phyloP scores from a whole-genome alignment of 169 alveolate genomes.

The Plasmodium reichenowi region DNA sequence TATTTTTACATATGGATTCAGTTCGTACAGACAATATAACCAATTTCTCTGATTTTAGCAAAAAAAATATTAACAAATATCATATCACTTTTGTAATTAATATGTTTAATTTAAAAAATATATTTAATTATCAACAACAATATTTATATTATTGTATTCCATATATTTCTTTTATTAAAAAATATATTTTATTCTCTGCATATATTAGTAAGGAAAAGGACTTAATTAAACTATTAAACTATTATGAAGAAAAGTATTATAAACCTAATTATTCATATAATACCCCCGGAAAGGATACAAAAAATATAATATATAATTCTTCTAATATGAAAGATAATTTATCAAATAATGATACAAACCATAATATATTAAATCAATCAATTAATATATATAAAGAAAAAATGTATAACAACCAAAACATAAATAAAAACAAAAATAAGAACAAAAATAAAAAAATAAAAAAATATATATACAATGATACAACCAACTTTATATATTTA shows the following conservation, averaged over 20 bases:
- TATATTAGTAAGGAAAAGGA: constrained; percentile 36
- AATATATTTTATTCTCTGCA: constrained; percentile 37
- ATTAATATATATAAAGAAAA: constrained; percentile 2
- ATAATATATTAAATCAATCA: neutral
- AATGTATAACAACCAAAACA: neutral
- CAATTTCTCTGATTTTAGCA: constrained; percentile 35
- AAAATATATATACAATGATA: neutral
- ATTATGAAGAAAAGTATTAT: constrained; percentile 18
- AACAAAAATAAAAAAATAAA: neutral
- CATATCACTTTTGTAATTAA: constrained; percentile 26
- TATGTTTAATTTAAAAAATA: constrained; percentile 22
- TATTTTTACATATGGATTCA: constrained; percentile 1
- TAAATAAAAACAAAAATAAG: neutral
- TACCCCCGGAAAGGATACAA: neutral
- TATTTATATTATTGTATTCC: constrained; percentile 46
- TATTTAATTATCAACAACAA: constrained; percentile 43
- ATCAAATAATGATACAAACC: too few species aligned
- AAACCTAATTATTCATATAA: neutral
- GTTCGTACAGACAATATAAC: constrained; percentile 4
- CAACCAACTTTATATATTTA: constrained; percentile 16
- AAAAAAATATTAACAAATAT: constrained; percentile 44
- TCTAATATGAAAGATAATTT: neutral
- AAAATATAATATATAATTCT: too few species aligned
- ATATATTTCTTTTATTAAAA: constrained; percentile 31
- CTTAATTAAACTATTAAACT: constrained; percentile 21